Conservation (phyloP, 164 flowering plant genomes). For the Paratinospora sagittata region DNA sequence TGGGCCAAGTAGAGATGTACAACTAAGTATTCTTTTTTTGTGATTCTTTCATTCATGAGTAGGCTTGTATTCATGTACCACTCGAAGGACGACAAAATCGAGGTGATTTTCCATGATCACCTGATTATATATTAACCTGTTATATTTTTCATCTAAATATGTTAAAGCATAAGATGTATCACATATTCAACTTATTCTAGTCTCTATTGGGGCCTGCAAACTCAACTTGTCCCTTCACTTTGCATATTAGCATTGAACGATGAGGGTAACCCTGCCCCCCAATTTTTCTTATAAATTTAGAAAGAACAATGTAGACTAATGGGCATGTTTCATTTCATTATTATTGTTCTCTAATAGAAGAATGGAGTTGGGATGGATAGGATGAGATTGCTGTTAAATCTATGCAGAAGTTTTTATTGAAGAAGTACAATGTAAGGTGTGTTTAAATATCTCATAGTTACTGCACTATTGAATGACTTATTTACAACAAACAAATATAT, state of each 20-base stretch:
- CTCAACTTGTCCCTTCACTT: background rate
- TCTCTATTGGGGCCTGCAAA: background rate
- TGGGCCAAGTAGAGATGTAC: slow-evolving; percentile 30
- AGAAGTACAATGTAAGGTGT: too few relatives aligned
- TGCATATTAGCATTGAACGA: background rate
- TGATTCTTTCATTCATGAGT: background rate
- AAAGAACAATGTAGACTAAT: background rate
- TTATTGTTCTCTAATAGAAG: background rate
- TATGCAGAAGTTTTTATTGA: too few relatives aligned
- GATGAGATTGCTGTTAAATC: too few relatives aligned
- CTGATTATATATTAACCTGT: background rate
- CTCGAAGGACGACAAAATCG: background rate
- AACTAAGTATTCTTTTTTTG: background rate
- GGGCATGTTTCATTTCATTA: too few relatives aligned
- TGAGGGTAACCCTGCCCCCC: background rate
- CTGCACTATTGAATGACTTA: too few relatives aligned
- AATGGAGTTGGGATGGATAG: background rate
- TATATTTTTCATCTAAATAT: background rate
- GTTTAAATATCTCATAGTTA: too few relatives aligned
- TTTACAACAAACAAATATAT: too few relatives aligned
- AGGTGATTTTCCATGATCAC: background rate
- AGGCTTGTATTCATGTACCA: background rate
- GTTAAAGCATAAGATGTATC: background rate
- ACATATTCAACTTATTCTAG: too few relatives aligned
- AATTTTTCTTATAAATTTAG: too few relatives aligned